Conservation (phyloP, 176 grass and related monocot genomes). For the Chloris gayana region DNA sequence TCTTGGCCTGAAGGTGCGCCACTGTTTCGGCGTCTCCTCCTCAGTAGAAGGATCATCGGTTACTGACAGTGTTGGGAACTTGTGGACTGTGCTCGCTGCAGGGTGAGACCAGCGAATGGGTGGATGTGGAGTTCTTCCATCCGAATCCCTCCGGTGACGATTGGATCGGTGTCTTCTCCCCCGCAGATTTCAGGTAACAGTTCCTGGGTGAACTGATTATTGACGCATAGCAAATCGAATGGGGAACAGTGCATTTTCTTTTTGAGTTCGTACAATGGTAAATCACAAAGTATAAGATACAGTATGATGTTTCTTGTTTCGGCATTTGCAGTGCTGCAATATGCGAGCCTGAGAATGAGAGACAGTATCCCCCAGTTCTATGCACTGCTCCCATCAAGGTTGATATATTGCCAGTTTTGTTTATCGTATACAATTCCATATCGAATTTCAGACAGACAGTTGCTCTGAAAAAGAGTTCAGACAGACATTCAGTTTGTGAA, state of each 20-base stretch:
- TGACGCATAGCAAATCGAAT: not conserved
- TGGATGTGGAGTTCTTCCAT: constrained; percentile 69
- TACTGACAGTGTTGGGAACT: not conserved
- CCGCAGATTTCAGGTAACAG: constrained; percentile 75
- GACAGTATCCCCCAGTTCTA: constrained; percentile 49
- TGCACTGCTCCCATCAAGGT: constrained; percentile 84
- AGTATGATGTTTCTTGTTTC: constrained; percentile 31
- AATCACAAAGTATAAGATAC: not conserved
- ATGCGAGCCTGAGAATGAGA: constrained; percentile 59
- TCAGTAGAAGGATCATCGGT: not conserved
- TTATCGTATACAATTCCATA: not conserved
- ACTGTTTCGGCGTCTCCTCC: too few relatives aligned
- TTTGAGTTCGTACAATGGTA: not conserved
- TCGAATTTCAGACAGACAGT: not conserved
- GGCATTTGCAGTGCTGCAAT: constrained; percentile 54
- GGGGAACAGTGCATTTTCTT: not conserved
- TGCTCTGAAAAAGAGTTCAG: too few relatives aligned
- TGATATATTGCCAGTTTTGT: not conserved
- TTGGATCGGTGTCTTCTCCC: constrained; percentile 87
- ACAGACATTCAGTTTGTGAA: not conserved
- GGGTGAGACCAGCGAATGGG: constrained; percentile 77
- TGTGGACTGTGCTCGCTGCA: constrained; percentile 11
- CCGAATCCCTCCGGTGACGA: constrained; percentile 59
- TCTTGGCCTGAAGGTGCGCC: constrained; percentile 55
- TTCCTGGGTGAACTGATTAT: not conserved